Conservation (phyloP, 1,139 yeast genomes). For the Blastobotrys capitulatus region DNA sequence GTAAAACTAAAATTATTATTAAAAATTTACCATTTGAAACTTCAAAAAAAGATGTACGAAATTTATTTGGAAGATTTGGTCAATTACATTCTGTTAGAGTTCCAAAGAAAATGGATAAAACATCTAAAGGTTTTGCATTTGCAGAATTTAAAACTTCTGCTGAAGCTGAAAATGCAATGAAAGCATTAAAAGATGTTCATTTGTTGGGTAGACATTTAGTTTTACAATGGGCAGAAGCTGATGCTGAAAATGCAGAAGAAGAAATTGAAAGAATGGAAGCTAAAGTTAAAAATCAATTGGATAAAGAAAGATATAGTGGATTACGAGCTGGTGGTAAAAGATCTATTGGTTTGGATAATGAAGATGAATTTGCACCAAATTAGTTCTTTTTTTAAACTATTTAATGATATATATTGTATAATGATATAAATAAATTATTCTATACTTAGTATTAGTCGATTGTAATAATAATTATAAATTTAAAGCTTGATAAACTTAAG, state of each 20-base stretch:
- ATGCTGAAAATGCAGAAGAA: slow-evolving; percentile 76
- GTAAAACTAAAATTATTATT: slow-evolving; percentile 72
- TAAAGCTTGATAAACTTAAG: too few relatives aligned
- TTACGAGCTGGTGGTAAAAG: slow-evolving; percentile 67
- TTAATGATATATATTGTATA: too few relatives aligned
- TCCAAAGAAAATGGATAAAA: slow-evolving; percentile 91
- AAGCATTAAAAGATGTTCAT: slow-evolving; percentile 91
- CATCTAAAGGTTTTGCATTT: slow-evolving; percentile 97
- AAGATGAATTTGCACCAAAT: slow-evolving; percentile 1
- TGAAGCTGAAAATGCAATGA: slow-evolving; percentile 96
- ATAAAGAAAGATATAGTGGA: slow-evolving; percentile 57
- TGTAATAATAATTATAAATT: too few relatives aligned
- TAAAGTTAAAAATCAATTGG: slow-evolving; percentile 75
- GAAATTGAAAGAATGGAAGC: slow-evolving; percentile 87
- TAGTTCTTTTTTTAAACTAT: too few relatives aligned
- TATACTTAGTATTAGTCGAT: too few relatives aligned
- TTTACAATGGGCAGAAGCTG: slow-evolving; percentile 89
- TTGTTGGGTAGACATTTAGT: slow-evolving; percentile 92
- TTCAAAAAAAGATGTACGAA: slow-evolving; percentile 82
- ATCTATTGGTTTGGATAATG: slow-evolving; percentile 56
- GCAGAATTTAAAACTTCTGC: slow-evolving; percentile 84
- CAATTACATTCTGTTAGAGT: slow-evolving; percentile 91
- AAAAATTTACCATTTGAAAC: slow-evolving; percentile 98
- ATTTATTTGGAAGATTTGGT: slow-evolving; percentile 89
- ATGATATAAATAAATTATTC: too few relatives aligned